A percentile compares a stretch with the other conserved stretches of the same genome.
phyloP scores from a whole-genome alignment of 441 rosid genomes.

The Kokia cookei region DNA sequence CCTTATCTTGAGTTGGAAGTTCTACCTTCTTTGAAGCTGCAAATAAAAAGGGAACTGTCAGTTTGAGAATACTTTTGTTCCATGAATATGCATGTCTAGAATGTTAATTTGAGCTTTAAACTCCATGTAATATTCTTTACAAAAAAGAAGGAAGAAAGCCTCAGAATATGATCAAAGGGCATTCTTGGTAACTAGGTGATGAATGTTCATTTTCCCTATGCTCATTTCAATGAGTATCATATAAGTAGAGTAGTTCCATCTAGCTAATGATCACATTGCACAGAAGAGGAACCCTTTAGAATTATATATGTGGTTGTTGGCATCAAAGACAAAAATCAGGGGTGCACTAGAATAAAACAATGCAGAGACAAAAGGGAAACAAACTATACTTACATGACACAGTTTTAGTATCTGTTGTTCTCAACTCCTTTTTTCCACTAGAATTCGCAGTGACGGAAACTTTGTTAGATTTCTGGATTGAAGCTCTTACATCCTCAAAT shows the following conservation, averaged over 20 bases:
- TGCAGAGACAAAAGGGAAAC: neutral
- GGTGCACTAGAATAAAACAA: neutral
- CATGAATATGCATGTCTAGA: neutral
- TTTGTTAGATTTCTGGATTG: constrained; percentile 61
- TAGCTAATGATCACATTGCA: neutral
- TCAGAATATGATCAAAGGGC: neutral
- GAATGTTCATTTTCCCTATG: neutral
- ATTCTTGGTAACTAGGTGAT: neutral
- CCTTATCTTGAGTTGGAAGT: constrained; percentile 44
- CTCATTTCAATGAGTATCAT: neutral
- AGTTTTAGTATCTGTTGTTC: constrained; percentile 18
- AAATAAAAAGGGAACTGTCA: constrained; percentile 22
- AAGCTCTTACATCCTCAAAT: constrained; percentile 76
- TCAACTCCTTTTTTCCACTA: constrained; percentile 22
- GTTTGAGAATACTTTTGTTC: constrained; percentile 10
- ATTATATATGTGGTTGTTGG: neutral
- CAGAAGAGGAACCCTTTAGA: neutral
- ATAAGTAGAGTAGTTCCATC: too few relatives aligned
- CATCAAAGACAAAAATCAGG: neutral
- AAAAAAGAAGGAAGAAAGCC: neutral
- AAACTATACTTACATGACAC: constrained; percentile 41
- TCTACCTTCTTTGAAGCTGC: constrained; percentile 50
- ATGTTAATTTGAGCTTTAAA: neutral
- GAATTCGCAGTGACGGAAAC: constrained; percentile 25
- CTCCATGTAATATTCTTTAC: neutral